Conservation (phyloP, 371 early-diverging fungal genomes). For the Mucor sp. region DNA sequence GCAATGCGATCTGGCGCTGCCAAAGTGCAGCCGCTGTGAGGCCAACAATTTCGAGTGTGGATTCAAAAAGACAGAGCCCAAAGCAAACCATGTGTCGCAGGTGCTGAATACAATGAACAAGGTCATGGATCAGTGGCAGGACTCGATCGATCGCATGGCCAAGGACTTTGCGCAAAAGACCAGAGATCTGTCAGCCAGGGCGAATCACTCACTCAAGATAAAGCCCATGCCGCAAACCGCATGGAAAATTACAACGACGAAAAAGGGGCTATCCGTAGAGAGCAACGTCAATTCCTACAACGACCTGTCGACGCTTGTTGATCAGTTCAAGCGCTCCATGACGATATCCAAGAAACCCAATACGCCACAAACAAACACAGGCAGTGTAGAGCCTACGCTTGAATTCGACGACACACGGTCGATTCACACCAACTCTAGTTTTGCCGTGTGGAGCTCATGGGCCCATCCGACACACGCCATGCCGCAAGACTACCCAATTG, state of each 20-base stretch:
- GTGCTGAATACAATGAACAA: constrained; percentile 42
- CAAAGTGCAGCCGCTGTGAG: constrained; percentile 39
- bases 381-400: not conserved
- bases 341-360: constrained; percentile 6
- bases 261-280: constrained; percentile 36
- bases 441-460: constrained; percentile 43
- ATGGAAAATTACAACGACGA: constrained; percentile 41
- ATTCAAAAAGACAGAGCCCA: constrained; percentile 40
- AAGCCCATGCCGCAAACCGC: constrained; percentile 42
- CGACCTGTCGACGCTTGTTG: constrained; percentile 32
- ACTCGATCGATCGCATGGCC: constrained; percentile 32
- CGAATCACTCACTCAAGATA: constrained; percentile 26
- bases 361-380: not conserved
- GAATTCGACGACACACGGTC: constrained; percentile 15
- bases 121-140: constrained; percentile 44
- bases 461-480: constrained; percentile 24
- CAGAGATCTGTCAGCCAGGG: constrained; percentile 13
- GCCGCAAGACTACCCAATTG: constrained; percentile 43
- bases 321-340: constrained; percentile 35
- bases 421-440: constrained; percentile 19
- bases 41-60: constrained; percentile 32
- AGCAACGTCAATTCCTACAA: constrained; percentile 39
- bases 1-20: constrained; percentile 40
- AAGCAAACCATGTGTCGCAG: constrained; percentile 43
- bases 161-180: constrained; percentile 33